Evolutionary conservation across 345 rosid species (phyloP), one percentile per base, ranked within the genome.

Genomic region (Abelmoschus esculentus): DNA sequence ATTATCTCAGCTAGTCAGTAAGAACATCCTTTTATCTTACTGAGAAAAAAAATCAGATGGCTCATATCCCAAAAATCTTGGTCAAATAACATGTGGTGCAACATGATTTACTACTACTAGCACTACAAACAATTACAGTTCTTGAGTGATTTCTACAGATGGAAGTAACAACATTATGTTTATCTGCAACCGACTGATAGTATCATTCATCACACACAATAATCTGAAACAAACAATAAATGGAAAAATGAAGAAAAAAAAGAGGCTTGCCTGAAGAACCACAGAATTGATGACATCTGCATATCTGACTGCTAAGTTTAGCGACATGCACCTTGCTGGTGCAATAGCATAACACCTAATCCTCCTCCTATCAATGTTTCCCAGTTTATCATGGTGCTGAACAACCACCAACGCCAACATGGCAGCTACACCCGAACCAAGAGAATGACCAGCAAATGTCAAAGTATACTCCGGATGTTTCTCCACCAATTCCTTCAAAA

Each of bases 321-420:
- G 84, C 0, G 99, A 91, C 96, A 95, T 90, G 75, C 97, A 95
- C 85, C 99, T 87, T 56, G 99, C 97, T 79, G 99, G 97, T 26
- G 99, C 97, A 54, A 91, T 87, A 38, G 97, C 96, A 56, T 81
- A 95, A 83, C 99, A 85, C 74, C 99, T 85, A 13, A 95, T 81
- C 78, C 93, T 86, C 72, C 75, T 86, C 72, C 96, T 83, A 22
- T 91, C 91, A 19, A 95, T 83, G 66, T 83, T 79, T 65, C 88
- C 96, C 78, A 91, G 73, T 78, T 83, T 86, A 74, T 85, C 88
- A 4, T 79, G 85, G 78, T 82, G 80, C 6, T 68, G 76, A 74
- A 82, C 93, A 67, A 82, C 93, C 56, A 90, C 84, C 79, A 95
- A 82, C 1, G 97, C 80, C 83, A 89, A 70, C 92, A 91, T 84